Conservation (phyloP, 164 flowering plant genomes). For the Vitis cinerea region DNA sequence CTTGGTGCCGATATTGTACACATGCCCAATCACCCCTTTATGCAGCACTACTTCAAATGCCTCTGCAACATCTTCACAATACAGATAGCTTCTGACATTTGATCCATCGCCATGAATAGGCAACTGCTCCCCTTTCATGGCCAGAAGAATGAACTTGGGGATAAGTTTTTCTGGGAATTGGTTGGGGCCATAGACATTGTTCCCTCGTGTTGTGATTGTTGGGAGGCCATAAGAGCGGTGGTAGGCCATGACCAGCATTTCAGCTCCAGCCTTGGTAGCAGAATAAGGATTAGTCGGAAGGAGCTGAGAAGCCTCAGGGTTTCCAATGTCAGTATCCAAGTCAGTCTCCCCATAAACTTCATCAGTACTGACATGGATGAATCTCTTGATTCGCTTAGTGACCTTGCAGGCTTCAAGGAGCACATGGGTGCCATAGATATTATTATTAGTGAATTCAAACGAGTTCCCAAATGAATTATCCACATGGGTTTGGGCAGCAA, state of each 20-base stretch:
- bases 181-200: conserved; percentile 32
- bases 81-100: conserved; percentile 28
- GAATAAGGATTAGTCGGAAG: conserved; percentile 36
- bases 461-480: conserved; percentile 32
- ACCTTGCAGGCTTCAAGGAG: conserved; percentile 37
- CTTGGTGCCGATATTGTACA: conserved; percentile 31
- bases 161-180: conserved; percentile 32
- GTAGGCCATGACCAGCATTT: conserved; percentile 36
- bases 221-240: conserved; percentile 27
- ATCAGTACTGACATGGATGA: conserved; percentile 34
- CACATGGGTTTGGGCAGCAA: conserved; percentile 36
- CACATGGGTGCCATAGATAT: conserved; percentile 30
- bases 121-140: conserved; percentile 21
- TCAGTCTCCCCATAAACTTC: conserved; percentile 35
- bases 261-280: conserved; percentile 34
- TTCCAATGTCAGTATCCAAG: conserved; percentile 26
- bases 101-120: conserved; percentile 32
- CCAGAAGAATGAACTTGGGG: conserved; percentile 28
- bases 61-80: conserved; percentile 33
- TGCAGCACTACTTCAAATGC: conserved; percentile 34
- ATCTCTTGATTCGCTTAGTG: conserved; percentile 17
- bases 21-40: conserved; percentile 27
- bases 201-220: conserved; percentile 27
- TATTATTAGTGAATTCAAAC: conserved; percentile 31
- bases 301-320: conserved; percentile 30